Percentiles rank a stretch among this genome's conserved stretches.
These are phyloP conservation scores for Diaporthe ilicicola DNA, from an alignment of 2,329 filamentous ascomycete genomes.

Conservation along the genomic window DNA sequence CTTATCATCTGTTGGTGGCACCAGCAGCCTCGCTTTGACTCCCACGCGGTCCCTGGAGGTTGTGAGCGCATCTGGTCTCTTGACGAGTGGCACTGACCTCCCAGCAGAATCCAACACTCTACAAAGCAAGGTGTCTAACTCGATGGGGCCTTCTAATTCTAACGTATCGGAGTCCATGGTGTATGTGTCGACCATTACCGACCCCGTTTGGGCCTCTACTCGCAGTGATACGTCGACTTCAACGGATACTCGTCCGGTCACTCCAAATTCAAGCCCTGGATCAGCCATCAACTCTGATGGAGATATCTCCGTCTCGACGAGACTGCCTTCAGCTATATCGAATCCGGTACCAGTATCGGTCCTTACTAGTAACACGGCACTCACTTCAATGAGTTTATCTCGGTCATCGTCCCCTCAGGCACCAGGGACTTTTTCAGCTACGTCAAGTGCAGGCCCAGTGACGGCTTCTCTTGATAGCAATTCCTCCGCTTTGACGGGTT, in stretches of 20 bases:
- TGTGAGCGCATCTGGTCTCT: not conserved
- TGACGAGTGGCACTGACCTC: not conserved
- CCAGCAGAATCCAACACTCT: not conserved
- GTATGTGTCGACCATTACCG: not conserved
- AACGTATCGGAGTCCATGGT: not conserved
- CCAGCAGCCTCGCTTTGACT: not conserved
- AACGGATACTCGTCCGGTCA: not conserved
- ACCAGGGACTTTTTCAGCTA: not conserved
- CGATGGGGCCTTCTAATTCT: not conserved
- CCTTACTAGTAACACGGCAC: not conserved
- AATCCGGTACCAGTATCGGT: not conserved
- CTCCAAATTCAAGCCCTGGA: not conserved
- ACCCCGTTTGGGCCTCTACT: not conserved
- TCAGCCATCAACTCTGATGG: not conserved
- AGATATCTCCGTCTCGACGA: not conserved
- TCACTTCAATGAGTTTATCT: conserved; percentile 29
- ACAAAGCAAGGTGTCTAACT: not conserved
- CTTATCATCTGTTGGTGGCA: not conserved
- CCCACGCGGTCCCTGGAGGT: not conserved
- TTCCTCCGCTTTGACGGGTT: not conserved
- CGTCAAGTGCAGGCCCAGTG: not conserved
- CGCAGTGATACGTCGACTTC: not conserved
- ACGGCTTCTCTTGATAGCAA: not conserved
- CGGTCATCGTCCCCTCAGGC: not conserved
- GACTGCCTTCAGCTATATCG: too few species aligned